Base-by-base conservation (phyloP, 2,329 filamentous ascomycete genomes). In the Penicillium fuscoglaucum region DNA sequence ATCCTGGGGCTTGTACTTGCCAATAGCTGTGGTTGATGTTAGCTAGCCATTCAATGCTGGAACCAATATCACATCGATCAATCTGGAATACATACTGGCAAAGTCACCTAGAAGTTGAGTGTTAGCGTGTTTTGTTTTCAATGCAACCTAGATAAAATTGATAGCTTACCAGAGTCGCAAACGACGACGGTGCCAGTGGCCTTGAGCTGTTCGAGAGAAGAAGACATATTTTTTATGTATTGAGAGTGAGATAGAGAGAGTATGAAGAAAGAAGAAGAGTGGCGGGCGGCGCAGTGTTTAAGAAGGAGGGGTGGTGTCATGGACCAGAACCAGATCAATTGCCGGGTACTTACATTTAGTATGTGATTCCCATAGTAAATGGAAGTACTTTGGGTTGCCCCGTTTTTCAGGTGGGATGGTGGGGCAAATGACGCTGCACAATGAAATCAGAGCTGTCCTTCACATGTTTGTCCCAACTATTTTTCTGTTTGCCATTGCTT, bases 1-100 rank as follows among this genome's bases (percentile, higher is more conserved):
- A 90, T 99, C 95, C 85, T 99, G 93, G 67, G 95, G 95, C 88
- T 96, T 96, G 88, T 99, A 99, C 85, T 98, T 97, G 84, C 85
- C 93, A 79, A 99, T 99, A 79, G 93, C 93, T 87, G 81, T 68
- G 10, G 29, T 79, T 51, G 19, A 56, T 3, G 60, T 67, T 65
- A 67, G 64, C 52, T 40, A 6, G 17, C 17, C 6, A 21, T 41
- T 31, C 55, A 28, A 21, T 29, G 17, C 6, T n/a, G 40, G 26
- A 35, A 26, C n/a, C 31, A 17, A 47, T 40, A 13, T 35, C 33
- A 52, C 60, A 46, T 59, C 62, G 61, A 65, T 26, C 46, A 40
- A 52, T 57, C 58, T 52, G 57, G 46, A 44, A 49, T 46, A 87
- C 87, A 82, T 79, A 90, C 88, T 88, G 73, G 85, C 86, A 80